Base-by-base conservation (phyloP, 2,329 filamentous ascomycete species). In the Fusarium tricinctum region DNA sequence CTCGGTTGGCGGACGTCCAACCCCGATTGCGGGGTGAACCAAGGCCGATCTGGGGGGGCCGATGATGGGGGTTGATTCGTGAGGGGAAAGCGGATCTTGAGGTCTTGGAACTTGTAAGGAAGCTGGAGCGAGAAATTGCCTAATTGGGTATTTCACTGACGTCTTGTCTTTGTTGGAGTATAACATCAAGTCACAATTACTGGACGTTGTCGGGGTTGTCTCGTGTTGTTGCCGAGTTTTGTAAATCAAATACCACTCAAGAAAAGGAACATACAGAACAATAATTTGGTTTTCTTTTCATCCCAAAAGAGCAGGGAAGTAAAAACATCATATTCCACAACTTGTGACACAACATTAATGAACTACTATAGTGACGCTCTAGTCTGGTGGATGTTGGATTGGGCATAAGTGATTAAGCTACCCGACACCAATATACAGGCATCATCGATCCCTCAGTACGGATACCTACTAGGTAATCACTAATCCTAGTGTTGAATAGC, bases 81-180 rank as follows among this genome's bases (percentile, higher is more conserved):
- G 67, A 70, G 68, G 67, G 68, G 63, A 62, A 68, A 61, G 67
- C 66, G 66, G 66, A 69, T 57, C 55, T 66, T 55, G 32, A 32
- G 32, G 28, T 49, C 43, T 49, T 44, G 43, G 23, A 63, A 43
- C 63, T 43, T 46, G 50, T 39, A 39, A 65, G 61, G 60, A 64
- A 64, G 61, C 45, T 64, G 28, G 54, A 39, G 43, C 39, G 60
- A 64, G 60, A 65, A 64, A 52, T 64, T 64, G 15, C 61, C 60
- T 64, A 53, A 48, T 65, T 53, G 23, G 60, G 61, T 7, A 59
- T 44, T 43, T 17, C 39, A 22, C 30, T 62, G 48, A 56, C 56
- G 56, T 62, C 58, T 47, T 50, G 33, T 26, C 35, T 19, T 46
- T 46, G 32, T 38, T 53, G 13, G 19, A 44, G 42, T 26, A 30